Evolutionary conservation across 768 basidiomycete genomes (phyloP).

Genomic region (Boletus barrowsii): DNA sequence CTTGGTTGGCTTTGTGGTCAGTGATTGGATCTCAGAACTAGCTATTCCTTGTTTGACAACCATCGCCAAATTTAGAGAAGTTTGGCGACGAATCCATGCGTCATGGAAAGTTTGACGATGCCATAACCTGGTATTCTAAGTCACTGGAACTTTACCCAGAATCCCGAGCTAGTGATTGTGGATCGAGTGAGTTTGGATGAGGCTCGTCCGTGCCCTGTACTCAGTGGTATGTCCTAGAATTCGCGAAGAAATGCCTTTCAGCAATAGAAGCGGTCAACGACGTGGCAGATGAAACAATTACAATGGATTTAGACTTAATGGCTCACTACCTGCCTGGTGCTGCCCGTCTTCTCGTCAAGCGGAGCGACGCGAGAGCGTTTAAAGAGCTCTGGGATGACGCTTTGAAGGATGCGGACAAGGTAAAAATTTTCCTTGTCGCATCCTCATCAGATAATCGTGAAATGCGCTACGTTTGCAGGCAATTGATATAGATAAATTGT

Average conservation of each 20-base stretch:
- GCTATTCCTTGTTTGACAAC: background rate
- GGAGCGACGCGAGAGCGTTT: background rate
- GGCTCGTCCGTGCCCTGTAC: background rate
- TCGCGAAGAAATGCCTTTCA: background rate
- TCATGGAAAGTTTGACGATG: background rate
- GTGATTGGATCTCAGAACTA: background rate
- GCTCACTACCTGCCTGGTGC: background rate
- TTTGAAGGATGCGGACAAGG: background rate
- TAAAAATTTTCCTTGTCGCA: background rate
- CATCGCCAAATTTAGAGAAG: background rate
- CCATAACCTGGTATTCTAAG: constrained; percentile 13
- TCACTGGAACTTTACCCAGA: constrained; percentile 1
- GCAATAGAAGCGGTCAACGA: background rate
- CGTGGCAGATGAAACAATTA: background rate
- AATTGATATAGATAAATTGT: background rate
- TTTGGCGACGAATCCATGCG: constrained; percentile 10
- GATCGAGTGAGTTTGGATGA: background rate
- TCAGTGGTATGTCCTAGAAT: background rate
- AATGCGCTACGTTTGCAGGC: background rate
- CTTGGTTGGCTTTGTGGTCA: constrained; percentile 13
- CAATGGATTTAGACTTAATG: background rate
- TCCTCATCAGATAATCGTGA: background rate
- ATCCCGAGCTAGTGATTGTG: background rate
- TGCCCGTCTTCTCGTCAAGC: background rate
- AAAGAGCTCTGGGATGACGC: background rate